A percentile compares a stretch with the other conserved stretches of the same genome.
These are phyloP conservation scores for Deinandra increscens DNA, from an alignment of 129 eudicot species.

Conservation along the genomic window DNA sequence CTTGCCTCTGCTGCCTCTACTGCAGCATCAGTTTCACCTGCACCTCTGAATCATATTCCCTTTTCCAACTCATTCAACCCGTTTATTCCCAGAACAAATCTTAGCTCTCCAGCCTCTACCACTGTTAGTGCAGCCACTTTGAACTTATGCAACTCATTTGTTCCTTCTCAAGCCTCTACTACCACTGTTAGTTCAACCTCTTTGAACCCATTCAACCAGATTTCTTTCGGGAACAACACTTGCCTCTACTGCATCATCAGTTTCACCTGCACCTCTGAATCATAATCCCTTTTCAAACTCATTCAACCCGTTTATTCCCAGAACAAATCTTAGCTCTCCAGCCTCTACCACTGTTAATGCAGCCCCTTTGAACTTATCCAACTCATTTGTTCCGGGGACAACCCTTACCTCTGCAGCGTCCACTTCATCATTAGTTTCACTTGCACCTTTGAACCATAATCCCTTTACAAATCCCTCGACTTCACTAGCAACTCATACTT, in stretches of 20 bases:
- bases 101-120: no score
- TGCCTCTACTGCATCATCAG: constrained; percentile 1
- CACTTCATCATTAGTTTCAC: neutral
- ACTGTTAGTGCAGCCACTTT: no score
- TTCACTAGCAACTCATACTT: constrained; percentile 11
- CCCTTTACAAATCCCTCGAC: constrained; percentile 15
- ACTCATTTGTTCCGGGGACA: neutral
- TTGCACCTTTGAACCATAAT: neutral
- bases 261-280: constrained; percentile 4
- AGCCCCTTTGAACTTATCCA: neutral
- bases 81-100: no score
- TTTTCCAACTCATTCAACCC: no score
- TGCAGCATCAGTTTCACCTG: no score
- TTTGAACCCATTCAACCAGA: no score
- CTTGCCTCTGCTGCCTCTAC: no score
- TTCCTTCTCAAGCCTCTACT: no score
- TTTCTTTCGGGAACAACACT: no score
- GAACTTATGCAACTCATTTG: no score
- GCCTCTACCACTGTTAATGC: neutral
- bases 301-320: neutral
- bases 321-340: neutral
- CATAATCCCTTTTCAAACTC: constrained; percentile 1
- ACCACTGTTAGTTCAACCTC: no score
- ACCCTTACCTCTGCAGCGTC: neutral
- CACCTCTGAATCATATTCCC: no score